Evolutionary conservation across 106 monocot species (phyloP), one percentile per base, ranked within the genome.

Genomic region (Triglochin maritima): DNA sequence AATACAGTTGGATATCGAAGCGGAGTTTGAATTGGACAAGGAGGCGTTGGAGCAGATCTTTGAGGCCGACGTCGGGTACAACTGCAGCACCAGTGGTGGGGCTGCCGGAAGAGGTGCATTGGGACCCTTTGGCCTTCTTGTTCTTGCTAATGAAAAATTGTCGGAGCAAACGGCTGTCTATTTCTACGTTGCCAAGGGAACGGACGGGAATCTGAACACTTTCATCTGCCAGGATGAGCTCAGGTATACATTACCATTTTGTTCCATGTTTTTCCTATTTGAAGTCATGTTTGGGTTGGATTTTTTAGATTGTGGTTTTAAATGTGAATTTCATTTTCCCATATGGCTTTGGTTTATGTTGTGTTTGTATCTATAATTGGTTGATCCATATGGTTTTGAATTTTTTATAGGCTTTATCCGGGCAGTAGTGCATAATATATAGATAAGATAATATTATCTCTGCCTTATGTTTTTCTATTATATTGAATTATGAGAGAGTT

Each of bases 31-130:
- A 76, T 66, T 84, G 7, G 71, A 76, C 4, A 6, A 55, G 41
- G 67, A 71, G 9, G 71, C 84, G 29, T 6, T 86, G 63, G 65
- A 61, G 15, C 50, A 47, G 14, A 56, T 66, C 11, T 5, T 71
- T 4, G 89, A 87, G 62, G 82, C 81, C 9, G 89, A 85, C 17
- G 76, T 75, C 3, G 76, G 66, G 1, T 94, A 94, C 71, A 89
- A 89, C 77, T 94, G 94, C 72, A 89, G 85, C 82, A 87, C 87
- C 8, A 85, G 94, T 63, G 79, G 77, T 42, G 89, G 94, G 3
- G 81, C 94, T 0, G 80, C 80, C 3, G 89, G 74, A 3, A 53
- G 87, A 16, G 79, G 94, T 4, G 65, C 59, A 4, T 43, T 94
- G 8, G 94, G 94, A 0, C 94, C 94, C 7, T 94, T 94, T 71